Percentiles rank a stretch among this genome's conserved stretches.
Evolutionary conservation across 306 rosid species (phyloP).

Genomic region (Cicer chorassanicum): DNA sequence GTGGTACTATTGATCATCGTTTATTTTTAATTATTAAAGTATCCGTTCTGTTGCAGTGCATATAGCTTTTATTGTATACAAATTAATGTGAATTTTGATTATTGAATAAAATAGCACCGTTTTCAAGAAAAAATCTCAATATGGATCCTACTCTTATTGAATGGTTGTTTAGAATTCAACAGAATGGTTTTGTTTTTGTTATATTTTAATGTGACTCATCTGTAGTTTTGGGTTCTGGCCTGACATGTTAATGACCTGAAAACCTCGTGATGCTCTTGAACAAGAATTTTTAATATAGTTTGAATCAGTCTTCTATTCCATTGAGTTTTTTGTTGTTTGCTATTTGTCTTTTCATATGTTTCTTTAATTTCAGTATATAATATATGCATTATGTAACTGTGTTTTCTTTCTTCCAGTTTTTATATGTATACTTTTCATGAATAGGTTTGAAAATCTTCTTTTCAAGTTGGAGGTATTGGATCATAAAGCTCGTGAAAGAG

Average conservation of each 20-base stretch:
- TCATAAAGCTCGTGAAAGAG: conserved; percentile 97
- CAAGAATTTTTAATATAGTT: conserved; percentile 3
- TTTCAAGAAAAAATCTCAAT: conserved; percentile 17
- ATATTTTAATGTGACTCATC: conserved; percentile 26
- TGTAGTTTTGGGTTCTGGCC: conserved; percentile 20
- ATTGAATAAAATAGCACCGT: background rate
- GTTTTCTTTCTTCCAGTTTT: conserved; percentile 37
- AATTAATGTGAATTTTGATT: conserved; percentile 14
- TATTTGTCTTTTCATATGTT: conserved; percentile 10
- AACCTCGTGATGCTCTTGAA: conserved; percentile 17
- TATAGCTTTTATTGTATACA: background rate
- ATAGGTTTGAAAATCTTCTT: conserved; percentile 83
- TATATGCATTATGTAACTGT: conserved; percentile 15
- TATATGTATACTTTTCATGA: conserved; percentile 39
- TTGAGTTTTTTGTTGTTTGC: conserved; percentile 30
- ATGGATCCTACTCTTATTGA: conserved; percentile 15
- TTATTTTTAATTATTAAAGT: conserved; percentile 35
- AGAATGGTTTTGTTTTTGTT: conserved; percentile 28
- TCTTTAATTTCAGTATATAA: conserved; percentile 20
- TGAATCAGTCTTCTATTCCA: conserved; percentile 2
- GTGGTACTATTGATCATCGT: background rate
- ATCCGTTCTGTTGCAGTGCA: conserved; percentile 24
- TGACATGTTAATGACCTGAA: conserved; percentile 33
- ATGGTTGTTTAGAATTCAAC: conserved; percentile 27
- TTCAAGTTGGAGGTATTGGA: conserved; percentile 97